phyloP scores from a whole-genome alignment of 768 basidiomycete genomes.

The Tricholoma hemisulphureum region DNA sequence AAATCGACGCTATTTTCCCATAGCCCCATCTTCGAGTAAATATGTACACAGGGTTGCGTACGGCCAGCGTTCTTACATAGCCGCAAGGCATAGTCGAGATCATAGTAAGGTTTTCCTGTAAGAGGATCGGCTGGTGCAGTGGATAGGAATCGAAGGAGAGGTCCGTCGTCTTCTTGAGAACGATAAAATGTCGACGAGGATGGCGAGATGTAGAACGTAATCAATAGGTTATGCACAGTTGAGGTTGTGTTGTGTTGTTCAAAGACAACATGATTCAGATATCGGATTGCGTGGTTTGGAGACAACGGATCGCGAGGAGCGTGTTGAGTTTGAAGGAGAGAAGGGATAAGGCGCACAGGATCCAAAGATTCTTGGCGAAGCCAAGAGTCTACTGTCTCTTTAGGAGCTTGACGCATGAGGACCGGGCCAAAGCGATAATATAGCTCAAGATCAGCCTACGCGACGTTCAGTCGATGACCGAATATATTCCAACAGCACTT shows the following conservation, averaged over 20 bases:
- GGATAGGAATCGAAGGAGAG: slow-evolving; percentile 78
- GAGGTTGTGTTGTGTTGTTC: slow-evolving; percentile 76
- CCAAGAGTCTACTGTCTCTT: slow-evolving; percentile 92
- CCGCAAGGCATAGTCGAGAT: slow-evolving; percentile 94
- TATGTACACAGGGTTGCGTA: slow-evolving; percentile 89
- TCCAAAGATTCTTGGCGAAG: slow-evolving; percentile 78
- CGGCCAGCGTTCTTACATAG: slow-evolving; percentile 81
- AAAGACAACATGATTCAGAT: slow-evolving; percentile 82
- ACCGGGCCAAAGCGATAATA: slow-evolving; percentile 93
- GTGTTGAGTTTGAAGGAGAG: slow-evolving; percentile 79
- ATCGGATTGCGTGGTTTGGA: slow-evolving; percentile 86
- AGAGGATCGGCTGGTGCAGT: slow-evolving; percentile 79
- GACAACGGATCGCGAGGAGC: slow-evolving; percentile 67
- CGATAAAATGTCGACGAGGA: slow-evolving; percentile 36
- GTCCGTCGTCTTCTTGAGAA: slow-evolving; percentile 62
- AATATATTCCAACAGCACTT: slow-evolving; percentile 14
- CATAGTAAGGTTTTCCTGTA: slow-evolving; percentile 88
- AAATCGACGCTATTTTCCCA: slow-evolving; percentile 97
- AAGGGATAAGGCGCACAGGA: slow-evolving; percentile 83
- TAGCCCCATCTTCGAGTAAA: slow-evolving; percentile 96
- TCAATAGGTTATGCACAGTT: slow-evolving; percentile 90
- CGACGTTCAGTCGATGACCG: slow-evolving; percentile 6
- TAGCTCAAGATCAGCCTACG: slow-evolving; percentile 75
- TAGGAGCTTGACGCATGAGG: slow-evolving; percentile 81
- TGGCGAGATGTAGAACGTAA: slow-evolving; percentile 77